Evolutionary conservation across 2,329 filamentous ascomycete genomes (phyloP), one percentile per base, ranked within the genome.

Genomic region (Penicillium expansum): DNA sequence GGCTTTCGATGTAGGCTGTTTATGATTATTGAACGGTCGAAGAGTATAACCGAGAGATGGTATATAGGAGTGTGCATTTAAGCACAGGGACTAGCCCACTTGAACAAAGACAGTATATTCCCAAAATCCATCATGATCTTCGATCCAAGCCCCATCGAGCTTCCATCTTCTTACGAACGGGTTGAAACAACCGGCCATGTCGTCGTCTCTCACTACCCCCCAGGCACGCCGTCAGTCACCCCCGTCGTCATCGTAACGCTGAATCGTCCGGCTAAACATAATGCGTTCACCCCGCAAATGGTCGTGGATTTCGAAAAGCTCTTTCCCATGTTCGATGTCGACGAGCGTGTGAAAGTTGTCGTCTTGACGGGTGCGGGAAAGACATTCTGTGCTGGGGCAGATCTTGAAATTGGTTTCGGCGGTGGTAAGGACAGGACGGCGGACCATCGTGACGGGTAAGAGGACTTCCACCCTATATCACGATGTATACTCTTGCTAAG

Each of bases 261-360:
- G 58, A 81, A 83, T 69, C 77, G 83, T 3, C 83, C 81, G 2
- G 74, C 77, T 44, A 85, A 86, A 68, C 77, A 82, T 54, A 86
- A 86, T 74, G 83, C 84, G 10, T 78, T 86, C 56, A 85, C 82
- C 2, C 74, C 77, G 53, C 68, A 70, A 45, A 79, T 85, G 72
- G 80, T 83, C 60, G 64, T 68, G 55, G 74, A 82, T 45, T 69
- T 83, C 5, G 71, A 71, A 52, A 65, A 55, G 47, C 67, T 66
- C 22, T 74, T 67, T 47, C 62, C 60, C 5, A 57, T 69, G 53
- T 67, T 84, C 65, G 80, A 83, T 59, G 70, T 78, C 24, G 82
- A 85, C 57, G 77, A 82, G 52, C 76, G 82, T 6, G 82, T 84
- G 27, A 82, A 80, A 61, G 80, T 75, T 48, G 70, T 84, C 22